Evolutionary conservation across 192 early-diverging fungal species (phyloP).

Genomic region (Coemansia sp.): DNA sequence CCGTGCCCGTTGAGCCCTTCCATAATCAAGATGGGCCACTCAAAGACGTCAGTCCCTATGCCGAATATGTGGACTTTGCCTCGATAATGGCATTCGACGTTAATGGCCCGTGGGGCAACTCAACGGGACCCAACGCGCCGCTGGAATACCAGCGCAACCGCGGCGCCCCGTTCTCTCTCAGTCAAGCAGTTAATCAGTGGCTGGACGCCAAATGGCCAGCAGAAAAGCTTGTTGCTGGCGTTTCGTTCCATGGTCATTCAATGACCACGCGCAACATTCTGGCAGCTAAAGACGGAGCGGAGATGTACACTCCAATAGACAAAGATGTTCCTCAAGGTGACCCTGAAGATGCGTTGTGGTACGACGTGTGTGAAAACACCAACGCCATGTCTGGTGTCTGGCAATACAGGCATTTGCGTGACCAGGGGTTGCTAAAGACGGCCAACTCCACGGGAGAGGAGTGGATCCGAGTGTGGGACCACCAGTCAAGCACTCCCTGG

Average conservation of each 20-base stretch:
- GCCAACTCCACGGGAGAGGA: conserved; percentile 49
- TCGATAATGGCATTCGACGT: conserved; percentile 70
- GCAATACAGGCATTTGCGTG: conserved; percentile 60
- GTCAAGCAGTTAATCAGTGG: conserved; percentile 55
- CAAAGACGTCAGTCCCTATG: conserved; percentile 58
- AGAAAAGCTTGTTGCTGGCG: conserved; percentile 61
- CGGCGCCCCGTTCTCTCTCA: conserved; percentile 48
- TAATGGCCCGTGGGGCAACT: conserved; percentile 59
- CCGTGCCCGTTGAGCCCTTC: conserved; percentile 63
- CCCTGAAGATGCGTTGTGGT: conserved; percentile 44
- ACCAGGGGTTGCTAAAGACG: conserved; percentile 52
- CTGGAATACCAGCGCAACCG: conserved; percentile 35
- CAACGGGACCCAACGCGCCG: conserved; percentile 65
- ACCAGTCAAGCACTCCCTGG: conserved; percentile 56
- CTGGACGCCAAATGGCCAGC: conserved; percentile 61
- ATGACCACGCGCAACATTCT: conserved; percentile 48
- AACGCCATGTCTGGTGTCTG: conserved; percentile 59
- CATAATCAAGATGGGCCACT: conserved; percentile 53
- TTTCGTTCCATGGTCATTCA: conserved; percentile 61
- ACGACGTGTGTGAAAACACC: conserved; percentile 48
- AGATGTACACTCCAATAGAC: conserved; percentile 46
- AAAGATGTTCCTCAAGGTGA: conserved; percentile 59
- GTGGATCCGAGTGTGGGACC: conserved; percentile 61
- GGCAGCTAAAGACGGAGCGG: conserved; percentile 34
- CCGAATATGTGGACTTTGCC: conserved; percentile 62